A percentile compares a stretch with the other conserved stretches of the same genome.
These are phyloP conservation scores for Hypomontagnella monticulosa DNA, from an alignment of 495 filamentous ascomycete genomes.

Conservation along the genomic window DNA sequence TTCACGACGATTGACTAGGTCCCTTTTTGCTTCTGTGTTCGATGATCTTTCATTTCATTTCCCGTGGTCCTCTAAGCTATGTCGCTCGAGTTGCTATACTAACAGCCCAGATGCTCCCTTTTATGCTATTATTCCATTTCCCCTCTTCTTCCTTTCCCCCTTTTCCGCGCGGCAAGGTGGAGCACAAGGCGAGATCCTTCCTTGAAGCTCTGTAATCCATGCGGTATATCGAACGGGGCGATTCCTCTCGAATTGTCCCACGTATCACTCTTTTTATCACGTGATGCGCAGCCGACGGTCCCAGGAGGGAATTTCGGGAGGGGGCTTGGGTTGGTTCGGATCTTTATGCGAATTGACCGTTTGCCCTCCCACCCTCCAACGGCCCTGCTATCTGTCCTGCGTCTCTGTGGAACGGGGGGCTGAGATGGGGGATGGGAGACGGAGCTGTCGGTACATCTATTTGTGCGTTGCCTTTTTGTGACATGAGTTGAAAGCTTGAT, in stretches of 20 bases:
- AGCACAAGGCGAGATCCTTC: slow-evolving; percentile 72
- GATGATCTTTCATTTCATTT: slow-evolving; percentile 2
- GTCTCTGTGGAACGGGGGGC: slow-evolving; percentile 30
- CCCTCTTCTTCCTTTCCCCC: slow-evolving; percentile 5
- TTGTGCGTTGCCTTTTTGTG: background rate
- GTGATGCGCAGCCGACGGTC: slow-evolving; percentile 38
- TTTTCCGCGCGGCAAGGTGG: slow-evolving; percentile 66
- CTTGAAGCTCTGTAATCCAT: slow-evolving; percentile 73
- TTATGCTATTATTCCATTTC: background rate
- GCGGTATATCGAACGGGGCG: slow-evolving; percentile 60
- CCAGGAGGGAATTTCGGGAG: slow-evolving; percentile 39
- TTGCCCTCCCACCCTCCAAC: slow-evolving; percentile 43
- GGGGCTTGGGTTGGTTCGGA: slow-evolving; percentile 47
- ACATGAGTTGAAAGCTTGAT: too few species aligned
- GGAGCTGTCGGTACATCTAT: slow-evolving; percentile 45
- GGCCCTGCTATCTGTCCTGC: slow-evolving; percentile 42
- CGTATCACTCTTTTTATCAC: slow-evolving; percentile 20
- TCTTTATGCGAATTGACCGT: slow-evolving; percentile 50
- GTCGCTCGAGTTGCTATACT: too few species aligned
- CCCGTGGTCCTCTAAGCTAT: background rate
- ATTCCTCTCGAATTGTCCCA: slow-evolving; percentile 24
- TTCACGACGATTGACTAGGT: slow-evolving; percentile 29
- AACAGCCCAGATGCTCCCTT: background rate
- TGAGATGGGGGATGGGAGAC: slow-evolving; percentile 42
- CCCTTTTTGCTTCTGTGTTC: slow-evolving; percentile 4